Percentiles rank a stretch among this genome's conserved stretches.
These are phyloP conservation scores for Beauveria sp. DNA, from an alignment of 2,329 filamentous ascomycete species.

Conservation along the genomic window DNA sequence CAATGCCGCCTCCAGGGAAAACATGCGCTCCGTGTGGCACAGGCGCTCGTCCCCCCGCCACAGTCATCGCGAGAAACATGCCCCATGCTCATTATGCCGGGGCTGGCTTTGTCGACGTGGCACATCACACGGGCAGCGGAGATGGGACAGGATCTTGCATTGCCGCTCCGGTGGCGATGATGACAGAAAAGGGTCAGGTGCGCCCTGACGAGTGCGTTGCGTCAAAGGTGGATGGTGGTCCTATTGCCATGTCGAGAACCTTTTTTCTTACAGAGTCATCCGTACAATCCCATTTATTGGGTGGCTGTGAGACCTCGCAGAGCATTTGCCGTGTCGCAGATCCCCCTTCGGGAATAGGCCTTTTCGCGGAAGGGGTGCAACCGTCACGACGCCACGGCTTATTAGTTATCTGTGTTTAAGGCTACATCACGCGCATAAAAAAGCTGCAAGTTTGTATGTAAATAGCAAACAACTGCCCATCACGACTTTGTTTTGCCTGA, in stretches of 20 bases:
- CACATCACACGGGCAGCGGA: conserved; percentile 9
- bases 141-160: conserved; percentile 5
- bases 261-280: background rate
- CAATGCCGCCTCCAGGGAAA: too few species aligned
- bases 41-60: background rate
- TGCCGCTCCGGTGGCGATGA: background rate
- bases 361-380: too few species aligned
- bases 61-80: background rate
- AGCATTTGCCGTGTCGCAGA: too few species aligned
- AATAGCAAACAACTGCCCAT: background rate
- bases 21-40: background rate
- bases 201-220: background rate
- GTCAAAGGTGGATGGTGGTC: background rate
- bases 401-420: background rate
- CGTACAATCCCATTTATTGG: too few species aligned
- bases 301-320: too few species aligned
- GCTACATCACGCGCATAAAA: conserved; percentile 5
- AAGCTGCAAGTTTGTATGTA: background rate
- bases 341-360: too few species aligned
- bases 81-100: background rate
- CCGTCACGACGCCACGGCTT: background rate
- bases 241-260: background rate
- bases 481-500: background rate
- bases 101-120: background rate
- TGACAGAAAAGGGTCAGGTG: background rate